Evolutionary conservation across 75 land plant species (phyloP).

Genomic region (Chamaecyparis obtusa): DNA sequence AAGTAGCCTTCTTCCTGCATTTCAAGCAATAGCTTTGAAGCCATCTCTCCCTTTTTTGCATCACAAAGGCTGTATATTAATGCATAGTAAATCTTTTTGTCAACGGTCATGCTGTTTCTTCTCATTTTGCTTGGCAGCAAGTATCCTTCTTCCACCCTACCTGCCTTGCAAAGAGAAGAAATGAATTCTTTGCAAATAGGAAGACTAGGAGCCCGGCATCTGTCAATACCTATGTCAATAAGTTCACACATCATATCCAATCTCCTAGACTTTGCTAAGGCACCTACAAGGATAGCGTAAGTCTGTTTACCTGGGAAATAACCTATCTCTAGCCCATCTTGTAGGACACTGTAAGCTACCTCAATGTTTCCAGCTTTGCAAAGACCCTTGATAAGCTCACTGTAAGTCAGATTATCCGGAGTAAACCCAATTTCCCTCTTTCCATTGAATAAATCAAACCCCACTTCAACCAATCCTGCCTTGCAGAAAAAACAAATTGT

Average conservation of each 20-base stretch:
- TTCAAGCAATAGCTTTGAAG: conserved; percentile 35
- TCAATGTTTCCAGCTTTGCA: conserved; percentile 35
- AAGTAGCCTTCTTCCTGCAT: conserved; percentile 48
- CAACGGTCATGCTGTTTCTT: conserved; percentile 8
- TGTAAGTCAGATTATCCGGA: conserved; percentile 33
- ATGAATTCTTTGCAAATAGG: conserved; percentile 25
- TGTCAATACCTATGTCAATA: conserved; percentile 26
- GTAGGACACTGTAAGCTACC: conserved; percentile 36
- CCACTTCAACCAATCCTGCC: conserved; percentile 59
- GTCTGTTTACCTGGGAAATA: conserved; percentile 39
- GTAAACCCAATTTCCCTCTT: conserved; percentile 40
- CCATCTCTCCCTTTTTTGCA: conserved; percentile 34
- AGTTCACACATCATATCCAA: conserved; percentile 46
- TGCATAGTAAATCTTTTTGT: not conserved
- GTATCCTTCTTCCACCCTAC: conserved; percentile 40
- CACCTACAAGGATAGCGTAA: conserved; percentile 29
- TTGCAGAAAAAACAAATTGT: conserved; percentile 58
- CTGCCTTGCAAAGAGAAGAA: conserved; percentile 39
- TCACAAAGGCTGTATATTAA: conserved; percentile 36
- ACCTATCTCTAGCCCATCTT: conserved; percentile 32
- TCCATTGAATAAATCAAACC: conserved; percentile 38
- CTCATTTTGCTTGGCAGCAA: conserved; percentile 18
- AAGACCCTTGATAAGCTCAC: conserved; percentile 43
- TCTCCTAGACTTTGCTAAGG: conserved; percentile 38
- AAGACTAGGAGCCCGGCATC: conserved; percentile 14